Conservation (phyloP, 2,329 filamentous ascomycete species). For the Talaromyces sp. region DNA sequence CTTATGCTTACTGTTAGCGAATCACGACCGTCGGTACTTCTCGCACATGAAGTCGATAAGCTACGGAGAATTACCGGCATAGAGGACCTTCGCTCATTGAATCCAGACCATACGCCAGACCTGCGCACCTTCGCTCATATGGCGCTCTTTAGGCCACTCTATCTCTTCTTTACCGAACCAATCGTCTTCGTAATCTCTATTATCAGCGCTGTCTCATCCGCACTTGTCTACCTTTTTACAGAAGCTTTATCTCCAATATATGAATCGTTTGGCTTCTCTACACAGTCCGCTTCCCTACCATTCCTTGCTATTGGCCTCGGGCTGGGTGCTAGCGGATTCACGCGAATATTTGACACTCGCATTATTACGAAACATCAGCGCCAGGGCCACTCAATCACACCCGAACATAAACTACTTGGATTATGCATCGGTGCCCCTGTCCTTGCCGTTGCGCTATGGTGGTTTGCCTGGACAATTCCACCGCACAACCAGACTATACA, state of each 20-base stretch:
- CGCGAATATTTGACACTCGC: constrained; percentile 38
- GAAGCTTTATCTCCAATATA: constrained; percentile 40
- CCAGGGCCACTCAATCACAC: constrained; percentile 21
- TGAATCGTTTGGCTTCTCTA: constrained; percentile 27
- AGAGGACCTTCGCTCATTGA: constrained; percentile 23
- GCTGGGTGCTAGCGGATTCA: constrained; percentile 36
- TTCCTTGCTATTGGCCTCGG: constrained; percentile 40
- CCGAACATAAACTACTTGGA: constrained; percentile 46
- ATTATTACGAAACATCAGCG: constrained; percentile 22
- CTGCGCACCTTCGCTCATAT: constrained; percentile 32
- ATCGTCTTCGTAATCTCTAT: constrained; percentile 41
- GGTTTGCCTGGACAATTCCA: constrained; percentile 46
- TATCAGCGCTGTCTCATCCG: constrained; percentile 40
- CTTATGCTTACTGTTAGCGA: constrained; percentile 37
- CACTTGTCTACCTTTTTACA: constrained; percentile 46
- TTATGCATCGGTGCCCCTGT: constrained; percentile 42
- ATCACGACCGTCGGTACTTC: constrained; percentile 40
- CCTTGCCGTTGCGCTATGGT: constrained; percentile 41
- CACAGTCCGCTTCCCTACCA: constrained; percentile 30
- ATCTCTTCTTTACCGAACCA: constrained; percentile 43
- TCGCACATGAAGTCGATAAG: constrained; percentile 29
- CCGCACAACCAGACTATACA: constrained; percentile 27
- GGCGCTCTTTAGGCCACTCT: constrained; percentile 37
- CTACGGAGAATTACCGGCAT: constrained; percentile 23
- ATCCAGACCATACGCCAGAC: constrained; percentile 36